A percentile compares a stretch with the other conserved stretches of the same genome.
Evolutionary conservation across 2,329 filamentous ascomycete genomes (phyloP).

Genomic region (Penicillium hordei): DNA sequence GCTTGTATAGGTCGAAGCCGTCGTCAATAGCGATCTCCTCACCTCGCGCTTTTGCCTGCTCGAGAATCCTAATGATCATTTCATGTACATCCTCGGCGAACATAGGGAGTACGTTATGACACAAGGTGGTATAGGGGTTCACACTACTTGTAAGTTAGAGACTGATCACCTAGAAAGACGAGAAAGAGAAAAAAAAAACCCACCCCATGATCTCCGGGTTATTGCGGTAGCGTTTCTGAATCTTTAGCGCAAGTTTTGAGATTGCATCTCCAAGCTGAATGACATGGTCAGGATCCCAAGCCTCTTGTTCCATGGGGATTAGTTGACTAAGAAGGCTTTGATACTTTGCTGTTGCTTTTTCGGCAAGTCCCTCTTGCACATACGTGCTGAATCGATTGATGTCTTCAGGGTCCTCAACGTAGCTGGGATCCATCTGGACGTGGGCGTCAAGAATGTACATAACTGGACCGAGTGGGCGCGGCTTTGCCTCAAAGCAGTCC

Average conservation of each 20-base stretch:
- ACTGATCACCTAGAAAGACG: slow-evolving; percentile 33
- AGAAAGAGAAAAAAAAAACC: slow-evolving; percentile 44
- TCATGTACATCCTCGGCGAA: slow-evolving; percentile 88
- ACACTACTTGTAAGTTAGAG: slow-evolving; percentile 41
- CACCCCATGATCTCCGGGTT: slow-evolving; percentile 82
- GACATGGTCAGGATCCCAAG: slow-evolving; percentile 89
- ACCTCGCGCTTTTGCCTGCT: slow-evolving; percentile 65
- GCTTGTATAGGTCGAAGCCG: slow-evolving; percentile 89
- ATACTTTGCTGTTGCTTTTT: slow-evolving; percentile 78
- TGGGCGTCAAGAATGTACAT: slow-evolving; percentile 81
- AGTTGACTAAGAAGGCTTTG: slow-evolving; percentile 73
- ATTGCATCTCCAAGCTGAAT: slow-evolving; percentile 85
- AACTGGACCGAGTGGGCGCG: slow-evolving; percentile 74
- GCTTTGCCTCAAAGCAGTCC: slow-evolving; percentile 85
- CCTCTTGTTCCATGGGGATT: slow-evolving; percentile 74
- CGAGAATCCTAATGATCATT: slow-evolving; percentile 77
- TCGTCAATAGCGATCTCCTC: slow-evolving; percentile 84
- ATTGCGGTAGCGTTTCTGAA: slow-evolving; percentile 87
- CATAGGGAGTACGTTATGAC: slow-evolving; percentile 80
- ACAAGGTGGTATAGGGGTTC: slow-evolving; percentile 67
- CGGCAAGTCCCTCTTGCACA: slow-evolving; percentile 68
- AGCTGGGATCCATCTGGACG: slow-evolving; percentile 74
- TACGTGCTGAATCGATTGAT: slow-evolving; percentile 69
- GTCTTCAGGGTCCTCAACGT: slow-evolving; percentile 69
- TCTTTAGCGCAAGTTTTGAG: slow-evolving; percentile 79